Conservation (phyloP, 2,329 filamentous ascomycete genomes). For the Tolypocladium cylindrosporum region DNA sequence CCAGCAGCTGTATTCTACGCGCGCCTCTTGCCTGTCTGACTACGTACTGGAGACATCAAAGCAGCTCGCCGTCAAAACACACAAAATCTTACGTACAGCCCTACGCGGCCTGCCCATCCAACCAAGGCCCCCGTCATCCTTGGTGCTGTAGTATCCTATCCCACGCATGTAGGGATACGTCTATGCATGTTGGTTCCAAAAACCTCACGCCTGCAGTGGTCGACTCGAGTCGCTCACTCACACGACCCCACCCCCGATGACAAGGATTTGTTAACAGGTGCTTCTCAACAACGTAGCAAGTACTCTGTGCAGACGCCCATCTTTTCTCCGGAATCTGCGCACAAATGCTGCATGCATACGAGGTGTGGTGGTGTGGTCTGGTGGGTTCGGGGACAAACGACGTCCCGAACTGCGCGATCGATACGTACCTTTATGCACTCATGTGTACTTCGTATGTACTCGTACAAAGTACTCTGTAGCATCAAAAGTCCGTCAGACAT, state of each 20-base stretch:
- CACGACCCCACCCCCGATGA: not conserved
- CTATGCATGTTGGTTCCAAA: not conserved
- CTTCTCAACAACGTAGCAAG: not conserved
- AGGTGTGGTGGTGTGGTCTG: not conserved
- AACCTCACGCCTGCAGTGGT: not conserved
- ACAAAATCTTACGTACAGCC: not conserved
- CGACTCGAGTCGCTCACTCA: not conserved
- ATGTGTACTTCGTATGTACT: not conserved
- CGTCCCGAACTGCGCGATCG: not conserved
- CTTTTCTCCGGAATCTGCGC: no score
- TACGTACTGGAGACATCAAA: not conserved
- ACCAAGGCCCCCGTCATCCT: not conserved
- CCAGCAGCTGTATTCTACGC: not conserved
- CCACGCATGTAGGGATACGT: not conserved
- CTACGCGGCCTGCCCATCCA: not conserved
- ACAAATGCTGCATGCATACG: not conserved
- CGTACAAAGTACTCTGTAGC: no score
- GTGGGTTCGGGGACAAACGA: not conserved
- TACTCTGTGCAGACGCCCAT: not conserved
- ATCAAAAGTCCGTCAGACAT: not conserved
- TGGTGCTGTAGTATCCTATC: not conserved
- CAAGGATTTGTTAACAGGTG: not conserved
- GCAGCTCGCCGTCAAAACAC: not conserved
- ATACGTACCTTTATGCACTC: not conserved
- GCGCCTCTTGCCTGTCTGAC: not conserved